These are phyloP conservation scores for Chytriomyces sp. DNA, from an alignment of 192 early-diverging fungal genomes.

Conservation along the genomic window DNA sequence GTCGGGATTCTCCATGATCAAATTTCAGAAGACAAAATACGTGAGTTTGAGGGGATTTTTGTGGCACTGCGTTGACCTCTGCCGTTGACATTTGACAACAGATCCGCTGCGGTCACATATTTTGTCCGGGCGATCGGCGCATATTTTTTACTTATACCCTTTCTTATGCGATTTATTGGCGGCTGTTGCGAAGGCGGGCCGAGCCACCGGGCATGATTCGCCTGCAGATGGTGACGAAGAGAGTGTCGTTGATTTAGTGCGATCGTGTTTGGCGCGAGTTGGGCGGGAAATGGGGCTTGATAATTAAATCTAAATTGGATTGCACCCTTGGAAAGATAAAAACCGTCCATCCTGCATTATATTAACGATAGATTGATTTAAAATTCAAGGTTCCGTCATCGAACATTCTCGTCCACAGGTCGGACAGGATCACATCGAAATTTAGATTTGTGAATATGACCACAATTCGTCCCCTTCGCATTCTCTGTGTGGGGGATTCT, in stretches of 20 bases:
- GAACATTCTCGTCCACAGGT: too few relatives aligned
- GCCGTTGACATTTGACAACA: slow-evolving; percentile 1
- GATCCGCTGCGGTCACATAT: slow-evolving; percentile 54
- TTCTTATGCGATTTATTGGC: slow-evolving; percentile 56
- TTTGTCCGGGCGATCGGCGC: slow-evolving; percentile 61
- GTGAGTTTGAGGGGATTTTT: slow-evolving; percentile 42
- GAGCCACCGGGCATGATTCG: slow-evolving; percentile 13
- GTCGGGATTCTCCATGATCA: slow-evolving; percentile 40
- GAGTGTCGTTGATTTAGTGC: slow-evolving; percentile 32
- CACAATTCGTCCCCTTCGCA: too few relatives aligned
- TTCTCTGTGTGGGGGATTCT: slow-evolving; percentile 4
- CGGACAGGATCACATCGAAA: too few relatives aligned
- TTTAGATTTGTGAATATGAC: too few relatives aligned
- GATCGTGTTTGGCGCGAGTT: slow-evolving; percentile 35
- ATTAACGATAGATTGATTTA: too few relatives aligned
- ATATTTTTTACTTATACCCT: slow-evolving; percentile 72
- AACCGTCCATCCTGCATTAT: too few relatives aligned
- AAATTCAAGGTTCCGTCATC: too few relatives aligned
- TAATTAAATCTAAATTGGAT: slow-evolving; percentile 11
- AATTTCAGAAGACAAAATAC: slow-evolving; percentile 42
- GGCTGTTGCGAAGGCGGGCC: slow-evolving; percentile 23
- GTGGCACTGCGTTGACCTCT: not conserved
- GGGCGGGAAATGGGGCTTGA: slow-evolving; percentile 45
- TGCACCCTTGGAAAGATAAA: too few relatives aligned
- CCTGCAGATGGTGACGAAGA: slow-evolving; percentile 37